These are phyloP conservation scores for Alternaria angustiovoidea DNA, from an alignment of 2,329 filamentous ascomycete genomes.

Conservation along the genomic window DNA sequence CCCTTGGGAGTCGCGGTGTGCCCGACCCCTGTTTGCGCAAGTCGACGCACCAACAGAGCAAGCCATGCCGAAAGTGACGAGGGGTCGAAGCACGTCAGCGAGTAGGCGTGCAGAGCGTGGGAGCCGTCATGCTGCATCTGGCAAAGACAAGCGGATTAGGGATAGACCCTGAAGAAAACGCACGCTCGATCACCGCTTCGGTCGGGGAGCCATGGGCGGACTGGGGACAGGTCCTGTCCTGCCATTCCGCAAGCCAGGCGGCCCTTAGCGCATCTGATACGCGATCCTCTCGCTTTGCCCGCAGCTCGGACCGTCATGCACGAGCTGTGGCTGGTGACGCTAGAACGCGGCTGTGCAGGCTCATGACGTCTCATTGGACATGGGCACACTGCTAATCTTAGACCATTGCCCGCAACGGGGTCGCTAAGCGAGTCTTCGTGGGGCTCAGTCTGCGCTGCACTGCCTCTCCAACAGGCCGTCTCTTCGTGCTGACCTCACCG, in stretches of 20 bases:
- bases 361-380: slow-evolving; percentile 25
- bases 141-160: slow-evolving; percentile 43
- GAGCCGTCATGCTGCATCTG: slow-evolving; percentile 34
- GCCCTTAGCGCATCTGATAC: slow-evolving; percentile 29
- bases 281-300: slow-evolving; percentile 35
- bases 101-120: slow-evolving; percentile 28
- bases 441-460: slow-evolving; percentile 27
- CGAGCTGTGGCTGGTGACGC: slow-evolving; percentile 33
- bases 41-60: slow-evolving; percentile 28
- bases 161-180: slow-evolving; percentile 30
- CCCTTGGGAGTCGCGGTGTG: slow-evolving; percentile 46
- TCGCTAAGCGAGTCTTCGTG: slow-evolving; percentile 27
- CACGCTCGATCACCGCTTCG: slow-evolving; percentile 43
- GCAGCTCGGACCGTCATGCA: slow-evolving; percentile 25
- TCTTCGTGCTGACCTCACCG: slow-evolving; percentile 44
- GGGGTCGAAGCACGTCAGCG: slow-evolving; percentile 28
- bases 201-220: slow-evolving; percentile 32
- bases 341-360: slow-evolving; percentile 31
- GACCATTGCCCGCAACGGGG: slow-evolving; percentile 34
- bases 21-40: slow-evolving; percentile 36
- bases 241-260: slow-evolving; percentile 27
- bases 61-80: slow-evolving; percentile 33
- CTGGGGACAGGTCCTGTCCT: slow-evolving; percentile 12
- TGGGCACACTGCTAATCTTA: slow-evolving; percentile 24
- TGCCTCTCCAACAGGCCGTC: slow-evolving; percentile 10